Evolutionary conservation across 441 rosid genomes (phyloP).

Genomic region (Kokia cookei): DNA sequence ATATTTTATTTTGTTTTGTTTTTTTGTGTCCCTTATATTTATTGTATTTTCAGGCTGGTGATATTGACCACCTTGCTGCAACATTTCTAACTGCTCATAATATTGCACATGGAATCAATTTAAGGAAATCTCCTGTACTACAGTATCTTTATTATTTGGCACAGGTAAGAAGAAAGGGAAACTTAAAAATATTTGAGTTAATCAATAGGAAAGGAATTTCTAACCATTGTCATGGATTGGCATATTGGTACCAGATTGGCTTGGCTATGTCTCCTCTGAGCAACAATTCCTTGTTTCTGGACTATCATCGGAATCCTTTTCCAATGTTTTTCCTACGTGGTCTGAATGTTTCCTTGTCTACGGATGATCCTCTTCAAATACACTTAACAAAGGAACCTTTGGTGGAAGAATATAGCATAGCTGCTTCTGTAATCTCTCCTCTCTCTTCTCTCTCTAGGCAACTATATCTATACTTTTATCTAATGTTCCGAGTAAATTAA

Average conservation of each 20-base stretch:
- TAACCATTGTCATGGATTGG: slow-evolving; percentile 8
- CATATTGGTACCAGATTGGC: slow-evolving; percentile 59
- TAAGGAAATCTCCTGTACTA: slow-evolving; percentile 97
- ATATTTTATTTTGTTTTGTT: slow-evolving; percentile 1
- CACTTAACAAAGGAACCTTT: slow-evolving; percentile 97
- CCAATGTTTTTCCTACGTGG: slow-evolving; percentile 92
- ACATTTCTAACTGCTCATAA: slow-evolving; percentile 89
- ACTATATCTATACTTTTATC: background rate
- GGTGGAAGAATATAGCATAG: slow-evolving; percentile 98
- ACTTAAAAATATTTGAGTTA: background rate
- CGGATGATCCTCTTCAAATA: slow-evolving; percentile 98
- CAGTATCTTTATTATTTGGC: slow-evolving; percentile 95
- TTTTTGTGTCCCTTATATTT: slow-evolving; percentile 10
- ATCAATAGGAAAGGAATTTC: slow-evolving; percentile 4
- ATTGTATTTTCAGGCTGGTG: slow-evolving; percentile 77
- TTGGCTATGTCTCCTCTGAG: slow-evolving; percentile 99
- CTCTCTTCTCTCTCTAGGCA: slow-evolving; percentile 15
- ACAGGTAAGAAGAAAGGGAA: slow-evolving; percentile 44
- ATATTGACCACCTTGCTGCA: slow-evolving; percentile 97
- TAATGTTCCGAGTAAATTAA: background rate
- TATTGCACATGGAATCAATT: slow-evolving; percentile 96
- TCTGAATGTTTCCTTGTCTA: slow-evolving; percentile 94
- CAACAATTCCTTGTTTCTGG: slow-evolving; percentile 95
- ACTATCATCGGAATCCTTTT: slow-evolving; percentile 91
- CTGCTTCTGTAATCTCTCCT: slow-evolving; percentile 79